Base-by-base conservation (phyloP, 352 stramenopile genomes). In the Phytopythium sindhum region DNA sequence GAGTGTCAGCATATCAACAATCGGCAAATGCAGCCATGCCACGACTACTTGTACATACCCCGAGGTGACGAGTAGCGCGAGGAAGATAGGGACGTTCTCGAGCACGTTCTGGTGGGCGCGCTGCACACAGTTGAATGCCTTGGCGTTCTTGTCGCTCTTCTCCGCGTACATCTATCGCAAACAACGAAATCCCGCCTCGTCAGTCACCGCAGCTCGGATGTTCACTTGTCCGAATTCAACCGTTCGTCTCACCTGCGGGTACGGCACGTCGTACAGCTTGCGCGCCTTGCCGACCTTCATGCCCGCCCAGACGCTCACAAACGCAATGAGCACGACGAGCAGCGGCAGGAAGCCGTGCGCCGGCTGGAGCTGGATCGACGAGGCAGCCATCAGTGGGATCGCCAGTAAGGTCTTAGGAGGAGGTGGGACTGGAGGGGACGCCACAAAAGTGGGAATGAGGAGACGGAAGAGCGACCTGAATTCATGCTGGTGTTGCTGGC, bases 101-200 rank as follows among this genome's bases (percentile, higher is more conserved):
- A 97, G 74, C 48, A 97, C 70, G 67, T 98, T 95, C 73, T 98
- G 93, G 77, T 98, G 91, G 28, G 80, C 86, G 50, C 93, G 80
- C 72, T 98, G 93, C 59, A 97, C 74, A 60, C 88, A 96, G 79
- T 98, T 98, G 72, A 98, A 86, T 3, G 77, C 86, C 64, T 83
- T 93, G 57, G 80, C 89, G 66, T 98, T 86, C 73, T 97, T 95
- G 65, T 93, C 86, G 58, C 70, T 87, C 69, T 94, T 73, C 61
- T 97, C 86, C 0, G 88, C 89, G 70, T 97, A 97, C 73, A 97
- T 90, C 76, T 93, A 67, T 65, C 17, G 51, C n/a, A 41, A 60
- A 15, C 33, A 65, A 39, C 10, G 6, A 39, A 10, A 10, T 15
- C 33, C 17, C 26, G 4, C 17, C n/a, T 2, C 29, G 48, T 15